Percentiles rank a stretch among this genome's conserved stretches.
phyloP scores from a whole-genome alignment of 2,329 filamentous ascomycete species.

The Talaromyces marneffei region DNA sequence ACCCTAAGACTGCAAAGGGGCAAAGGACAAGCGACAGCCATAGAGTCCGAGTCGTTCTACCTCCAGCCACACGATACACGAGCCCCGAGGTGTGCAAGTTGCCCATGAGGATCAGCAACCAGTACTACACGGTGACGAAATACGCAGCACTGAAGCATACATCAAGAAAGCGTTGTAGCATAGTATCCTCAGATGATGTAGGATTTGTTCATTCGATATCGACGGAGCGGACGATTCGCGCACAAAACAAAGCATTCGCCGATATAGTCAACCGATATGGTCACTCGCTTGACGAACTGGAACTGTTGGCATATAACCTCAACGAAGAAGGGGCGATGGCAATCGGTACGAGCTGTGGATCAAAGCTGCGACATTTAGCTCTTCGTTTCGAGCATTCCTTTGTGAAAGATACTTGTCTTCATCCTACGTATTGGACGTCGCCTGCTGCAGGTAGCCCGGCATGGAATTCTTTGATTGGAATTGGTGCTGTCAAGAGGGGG shows the following conservation, averaged over 20 bases:
- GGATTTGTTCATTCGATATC: background rate
- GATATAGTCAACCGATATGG: constrained; percentile 24
- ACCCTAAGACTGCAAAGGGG: constrained; percentile 4
- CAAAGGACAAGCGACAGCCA: constrained; percentile 2
- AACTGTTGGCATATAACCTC: constrained; percentile 30
- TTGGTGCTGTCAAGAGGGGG: constrained; percentile 20
- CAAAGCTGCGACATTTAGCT: constrained; percentile 27
- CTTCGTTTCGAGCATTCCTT: constrained; percentile 32
- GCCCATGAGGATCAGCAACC: background rate
- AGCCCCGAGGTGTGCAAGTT: background rate
- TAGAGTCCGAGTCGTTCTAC: constrained; percentile 16
- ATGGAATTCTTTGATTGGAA: constrained; percentile 30
- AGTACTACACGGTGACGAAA: background rate
- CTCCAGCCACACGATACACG: constrained; percentile 4
- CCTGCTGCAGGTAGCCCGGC: constrained; percentile 23
- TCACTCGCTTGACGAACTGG: constrained; percentile 23
- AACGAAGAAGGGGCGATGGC: constrained; percentile 25
- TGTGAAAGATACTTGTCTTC: constrained; percentile 27
- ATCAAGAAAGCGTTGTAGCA: background rate
- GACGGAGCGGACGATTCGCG: constrained; percentile 18
- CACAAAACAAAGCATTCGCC: constrained; percentile 24
- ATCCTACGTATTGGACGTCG: constrained; percentile 25
- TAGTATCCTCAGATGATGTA: background rate
- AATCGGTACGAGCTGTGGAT: constrained; percentile 20
- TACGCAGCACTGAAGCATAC: background rate